These are phyloP conservation scores for Botrytis aclada DNA, from an alignment of 2,329 filamentous ascomycete species.

Conservation along the genomic window DNA sequence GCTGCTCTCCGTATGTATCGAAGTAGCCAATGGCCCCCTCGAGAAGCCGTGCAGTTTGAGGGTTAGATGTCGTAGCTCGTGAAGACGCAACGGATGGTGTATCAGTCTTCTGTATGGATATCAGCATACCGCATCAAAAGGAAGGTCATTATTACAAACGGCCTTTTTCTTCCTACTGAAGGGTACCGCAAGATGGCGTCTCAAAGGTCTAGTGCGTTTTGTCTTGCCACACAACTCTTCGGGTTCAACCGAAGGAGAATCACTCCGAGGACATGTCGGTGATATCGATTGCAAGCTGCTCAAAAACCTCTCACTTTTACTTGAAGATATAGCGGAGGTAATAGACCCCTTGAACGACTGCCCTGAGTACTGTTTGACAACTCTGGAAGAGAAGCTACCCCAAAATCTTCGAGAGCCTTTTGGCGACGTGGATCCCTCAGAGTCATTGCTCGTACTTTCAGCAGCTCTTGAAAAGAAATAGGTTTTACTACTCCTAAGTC, in stretches of 20 bases:
- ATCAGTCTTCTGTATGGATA: neutral
- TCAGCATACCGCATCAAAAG: neutral
- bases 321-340: conserved; percentile 6
- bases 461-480: neutral
- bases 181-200: conserved; percentile 16
- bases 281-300: conserved; percentile 20
- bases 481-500: conserved; percentile 1
- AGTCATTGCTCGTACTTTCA: neutral
- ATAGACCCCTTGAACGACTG: neutral
- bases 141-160: conserved; percentile 18
- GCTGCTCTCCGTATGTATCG: conserved; percentile 9
- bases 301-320: conserved; percentile 6
- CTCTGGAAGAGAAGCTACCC: conserved; percentile 13
- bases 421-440: conserved; percentile 9
- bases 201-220: conserved; percentile 23
- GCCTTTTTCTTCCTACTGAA: conserved; percentile 19
- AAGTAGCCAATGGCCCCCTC: conserved; percentile 30
- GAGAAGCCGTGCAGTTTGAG: conserved; percentile 26
- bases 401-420: conserved; percentile 13
- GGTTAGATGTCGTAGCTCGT: conserved; percentile 25
- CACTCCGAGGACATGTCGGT: conserved; percentile 20
- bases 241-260: conserved; percentile 14
- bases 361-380: conserved; percentile 2
- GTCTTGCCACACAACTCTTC: conserved; percentile 30
- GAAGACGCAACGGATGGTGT: conserved; percentile 4